Percentiles rank a stretch among this genome's conserved stretches.
Conservation (phyloP, 2,329 filamentous ascomycete species). For the Penicillium corylophilum region DNA sequence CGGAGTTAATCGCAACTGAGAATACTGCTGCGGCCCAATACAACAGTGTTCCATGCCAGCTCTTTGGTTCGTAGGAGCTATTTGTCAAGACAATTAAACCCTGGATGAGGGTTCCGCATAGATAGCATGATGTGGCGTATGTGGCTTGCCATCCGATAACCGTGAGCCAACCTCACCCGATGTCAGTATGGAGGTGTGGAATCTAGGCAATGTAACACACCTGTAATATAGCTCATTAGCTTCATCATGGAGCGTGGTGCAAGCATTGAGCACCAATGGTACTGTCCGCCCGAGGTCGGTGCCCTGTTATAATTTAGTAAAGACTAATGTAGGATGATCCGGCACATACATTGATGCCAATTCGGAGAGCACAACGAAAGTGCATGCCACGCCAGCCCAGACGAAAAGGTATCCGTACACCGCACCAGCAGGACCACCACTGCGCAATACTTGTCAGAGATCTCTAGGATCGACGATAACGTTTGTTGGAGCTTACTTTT, state of each 20-base stretch:
- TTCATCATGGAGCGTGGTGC: constrained; percentile 36
- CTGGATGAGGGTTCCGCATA: constrained; percentile 37
- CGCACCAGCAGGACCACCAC: constrained; percentile 35
- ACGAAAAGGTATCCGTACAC: constrained; percentile 36
- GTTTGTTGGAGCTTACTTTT: constrained; percentile 17
- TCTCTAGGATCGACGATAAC: background rate
- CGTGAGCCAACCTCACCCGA: constrained; percentile 38
- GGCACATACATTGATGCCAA: constrained; percentile 34
- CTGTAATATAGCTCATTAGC: constrained; percentile 41
- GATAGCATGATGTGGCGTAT: constrained; percentile 36
- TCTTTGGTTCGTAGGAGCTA: constrained; percentile 35
- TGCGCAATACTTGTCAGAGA: constrained; percentile 9
- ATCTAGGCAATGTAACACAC: constrained; percentile 6
- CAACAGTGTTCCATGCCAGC: constrained; percentile 53
- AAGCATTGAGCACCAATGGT: constrained; percentile 44
- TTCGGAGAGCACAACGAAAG: constrained; percentile 31
- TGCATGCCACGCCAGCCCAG: constrained; percentile 30
- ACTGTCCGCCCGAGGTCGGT: constrained; percentile 39
- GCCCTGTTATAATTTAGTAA: constrained; percentile 18
- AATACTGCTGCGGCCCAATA: constrained; percentile 46
- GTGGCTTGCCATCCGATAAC: constrained; percentile 46
- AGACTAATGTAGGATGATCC: too few species aligned
- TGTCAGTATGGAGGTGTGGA: background rate
- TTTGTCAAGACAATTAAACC: constrained; percentile 41
- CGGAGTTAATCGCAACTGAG: constrained; percentile 45